Base-by-base conservation (phyloP, 2,329 filamentous ascomycete genomes). In the Phaeophleospora eucalypticola region DNA sequence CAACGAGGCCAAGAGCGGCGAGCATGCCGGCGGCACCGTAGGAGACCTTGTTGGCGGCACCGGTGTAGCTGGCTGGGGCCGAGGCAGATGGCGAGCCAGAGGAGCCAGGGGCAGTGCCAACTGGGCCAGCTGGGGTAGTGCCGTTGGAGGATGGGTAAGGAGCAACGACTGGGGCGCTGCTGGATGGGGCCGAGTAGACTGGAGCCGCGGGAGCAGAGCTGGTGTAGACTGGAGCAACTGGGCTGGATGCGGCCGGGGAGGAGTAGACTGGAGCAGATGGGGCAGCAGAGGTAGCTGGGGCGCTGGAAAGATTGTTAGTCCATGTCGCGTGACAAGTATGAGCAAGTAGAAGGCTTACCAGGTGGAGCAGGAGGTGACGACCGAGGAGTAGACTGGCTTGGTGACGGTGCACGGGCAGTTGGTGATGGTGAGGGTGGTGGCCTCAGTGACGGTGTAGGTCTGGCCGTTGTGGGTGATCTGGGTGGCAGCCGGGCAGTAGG, bases 351-450 rank as follows among this genome's bases (percentile, higher is more conserved):
- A 6, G 17, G n/a, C 33, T 35, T 57, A 54, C 52, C 54, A 57
- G 46, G 54, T 57, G 41, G 45, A 47, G 52, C 49, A 54, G 16
- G 34, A 21, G 41, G 54, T 49, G 46, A 54, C 47, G 20, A 54
- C 54, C 48, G 54, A 57, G 48, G 54, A 45, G 52, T 54, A 51
- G 33, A 45, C 52, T 46, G 54, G 54, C 54, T 49, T 51, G 45
- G 51, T 56, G 36, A 58, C 43, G 37, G 53, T 58, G 51, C 51
- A 56, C 29, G 54, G 54, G 46, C 51, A 57, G 54, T 56, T 48
- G 40, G 52, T 57, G 49, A 58, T 49, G 41, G 55, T 58, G 19
- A 58, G 40, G 29, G 56, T 58, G 34, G 54, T 57, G 44, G 56
- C 48, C 45, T 50, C 48, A 40, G 56, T 54, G 20, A 58, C 41